phyloP scores from a whole-genome alignment of 257 asterid genomes.

The Datura wrightii region DNA sequence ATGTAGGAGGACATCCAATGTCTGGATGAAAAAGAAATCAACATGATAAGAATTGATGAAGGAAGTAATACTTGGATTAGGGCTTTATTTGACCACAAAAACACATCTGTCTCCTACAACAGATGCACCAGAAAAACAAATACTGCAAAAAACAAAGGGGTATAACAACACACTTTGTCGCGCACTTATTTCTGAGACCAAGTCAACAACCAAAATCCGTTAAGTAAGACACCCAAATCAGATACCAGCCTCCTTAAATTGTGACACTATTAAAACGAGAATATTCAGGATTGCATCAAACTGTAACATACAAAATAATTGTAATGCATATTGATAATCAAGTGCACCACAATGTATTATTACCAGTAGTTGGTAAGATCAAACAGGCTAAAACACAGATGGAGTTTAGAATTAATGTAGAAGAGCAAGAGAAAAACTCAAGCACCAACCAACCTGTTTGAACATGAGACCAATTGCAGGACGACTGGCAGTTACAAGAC shows the following conservation, averaged over 20 bases:
- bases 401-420: slow-evolving; percentile 12
- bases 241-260: slow-evolving; percentile 27
- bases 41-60: neutral
- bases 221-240: neutral
- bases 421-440: slow-evolving; percentile 18
- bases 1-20: slow-evolving; percentile 69
- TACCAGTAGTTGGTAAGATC: neutral
- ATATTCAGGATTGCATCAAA: neutral
- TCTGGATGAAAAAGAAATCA: slow-evolving; percentile 41
- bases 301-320: neutral
- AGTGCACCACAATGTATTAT: neutral
- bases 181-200: slow-evolving; percentile 1
- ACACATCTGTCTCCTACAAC: neutral
- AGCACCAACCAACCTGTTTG: slow-evolving; percentile 72
- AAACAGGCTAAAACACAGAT: neutral
- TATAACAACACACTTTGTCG: slow-evolving; percentile 11
- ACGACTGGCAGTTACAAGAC: slow-evolving; percentile 87
- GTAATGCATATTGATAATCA: slow-evolving; percentile 7
- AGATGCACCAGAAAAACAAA: slow-evolving; percentile 7
- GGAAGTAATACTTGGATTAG: neutral
- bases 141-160: neutral
- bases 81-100: neutral
- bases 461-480: slow-evolving; percentile 92
- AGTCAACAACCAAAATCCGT: neutral
- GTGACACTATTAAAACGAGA: neutral